Evolutionary conservation across 805 yeast genomes (phyloP).

Genomic region (Kluyveromyces dobzhanskii): DNA sequence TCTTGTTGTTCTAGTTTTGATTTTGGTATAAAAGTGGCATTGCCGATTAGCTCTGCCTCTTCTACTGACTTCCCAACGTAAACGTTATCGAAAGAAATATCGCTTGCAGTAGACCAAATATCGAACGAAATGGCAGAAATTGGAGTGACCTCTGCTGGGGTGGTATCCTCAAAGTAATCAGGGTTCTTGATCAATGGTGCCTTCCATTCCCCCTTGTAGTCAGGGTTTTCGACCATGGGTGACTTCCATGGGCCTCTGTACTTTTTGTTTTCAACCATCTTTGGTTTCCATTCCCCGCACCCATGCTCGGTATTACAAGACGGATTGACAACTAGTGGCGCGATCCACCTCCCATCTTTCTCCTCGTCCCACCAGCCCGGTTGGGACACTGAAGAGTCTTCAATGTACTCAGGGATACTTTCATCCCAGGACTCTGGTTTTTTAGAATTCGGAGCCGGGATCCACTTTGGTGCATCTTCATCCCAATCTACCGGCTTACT

Average conservation of each 20-base stretch:
- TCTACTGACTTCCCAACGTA: constrained; percentile 76
- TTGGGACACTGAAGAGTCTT: constrained; percentile 56
- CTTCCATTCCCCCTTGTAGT: constrained; percentile 70
- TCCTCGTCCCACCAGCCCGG: constrained; percentile 87
- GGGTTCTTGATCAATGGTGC: constrained; percentile 67
- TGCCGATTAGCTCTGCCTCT: constrained; percentile 82
- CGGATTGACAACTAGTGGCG: constrained; percentile 67
- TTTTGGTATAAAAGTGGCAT: constrained; percentile 58
- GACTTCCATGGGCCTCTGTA: constrained; percentile 75
- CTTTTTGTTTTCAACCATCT: constrained; percentile 55
- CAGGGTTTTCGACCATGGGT: constrained; percentile 64
- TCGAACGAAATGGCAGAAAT: constrained; percentile 57
- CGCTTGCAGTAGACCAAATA: constrained; percentile 76
- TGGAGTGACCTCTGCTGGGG: constrained; percentile 58
- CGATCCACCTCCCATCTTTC: constrained; percentile 80
- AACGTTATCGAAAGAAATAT: constrained; percentile 72
- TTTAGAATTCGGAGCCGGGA: constrained; percentile 56
- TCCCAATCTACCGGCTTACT: constrained; percentile 83
- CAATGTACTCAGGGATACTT: constrained; percentile 44
- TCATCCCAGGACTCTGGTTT: constrained; percentile 83
- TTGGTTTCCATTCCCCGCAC: constrained; percentile 78
- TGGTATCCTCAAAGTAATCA: constrained; percentile 47
- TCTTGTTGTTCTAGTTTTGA: constrained; percentile 40
- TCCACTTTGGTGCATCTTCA: constrained; percentile 52
- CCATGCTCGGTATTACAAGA: constrained; percentile 54